Base-by-base conservation (phyloP, 208 protist genomes). In the Crithidia thermophila region DNA sequence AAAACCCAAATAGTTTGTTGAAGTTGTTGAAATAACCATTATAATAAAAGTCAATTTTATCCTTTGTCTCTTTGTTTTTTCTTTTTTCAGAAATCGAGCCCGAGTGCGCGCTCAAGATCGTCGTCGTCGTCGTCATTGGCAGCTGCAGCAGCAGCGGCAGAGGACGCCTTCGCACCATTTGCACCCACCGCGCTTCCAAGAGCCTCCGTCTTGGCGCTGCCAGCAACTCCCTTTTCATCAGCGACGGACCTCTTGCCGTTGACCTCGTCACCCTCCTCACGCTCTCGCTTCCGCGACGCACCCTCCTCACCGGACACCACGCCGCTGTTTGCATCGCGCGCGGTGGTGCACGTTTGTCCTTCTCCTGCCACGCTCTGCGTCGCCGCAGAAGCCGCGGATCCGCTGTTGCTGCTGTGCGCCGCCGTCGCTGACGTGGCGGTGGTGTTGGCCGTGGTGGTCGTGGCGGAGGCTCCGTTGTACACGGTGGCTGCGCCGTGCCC, bases 31-130 rank as follows among this genome's bases (percentile, higher is more conserved):
- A n/a, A n/a, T n/a, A n/a, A n/a, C n/a, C n/a, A n/a, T n/a, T n/a
- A n/a, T n/a, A n/a, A n/a, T n/a, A n/a, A n/a, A n/a, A n/a, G n/a
- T n/a, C n/a, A n/a, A n/a, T n/a, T n/a, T 14, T n/a, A 42, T 34
- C 20, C 21, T 36, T 49, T 42, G 13, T 63, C 27, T 53, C 25
- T 56, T 53, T 14, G 31, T 18, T 13, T 20, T 37, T 46, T 18
- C 20, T 21, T 18, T 27, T 6, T 27, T 21, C 66, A 94, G 76
- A 94, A 94, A 34, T 88, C 89, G 0, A 94, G 77, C 11, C 89
- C 89, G 4, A 94, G 76, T 0, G 85, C 84, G 61, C 88, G 76
- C 46, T 92, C 88, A 14, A 91, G 77, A 55, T 90, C 81, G 23
- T 90, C 83, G 18, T 78, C 70, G 34, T 74, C 75, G 14, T 81